Percentiles rank a stretch among this genome's conserved stretches.
Evolutionary conservation across 148 eudicot genomes (phyloP).

Genomic region (Vaccinium macrocarpon): DNA sequence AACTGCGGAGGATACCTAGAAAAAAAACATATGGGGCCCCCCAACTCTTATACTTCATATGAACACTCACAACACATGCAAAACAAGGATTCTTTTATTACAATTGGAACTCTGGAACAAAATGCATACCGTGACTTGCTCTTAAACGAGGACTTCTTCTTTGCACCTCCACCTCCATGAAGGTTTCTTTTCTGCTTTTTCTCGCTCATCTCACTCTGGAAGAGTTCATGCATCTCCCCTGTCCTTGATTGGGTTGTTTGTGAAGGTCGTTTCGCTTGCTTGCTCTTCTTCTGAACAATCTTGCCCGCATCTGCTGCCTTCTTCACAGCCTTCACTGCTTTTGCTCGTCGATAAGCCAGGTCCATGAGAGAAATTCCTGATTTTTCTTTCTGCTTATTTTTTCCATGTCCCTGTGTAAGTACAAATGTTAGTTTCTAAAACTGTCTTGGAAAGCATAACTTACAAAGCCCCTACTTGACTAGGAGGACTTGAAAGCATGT

Average conservation of each 20-base stretch:
- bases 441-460: background rate
- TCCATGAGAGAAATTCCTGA: constrained; percentile 81
- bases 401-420: constrained; percentile 46
- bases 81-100: background rate
- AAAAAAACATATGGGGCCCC: background rate
- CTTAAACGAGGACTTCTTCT: constrained; percentile 79
- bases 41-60: background rate
- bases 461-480: background rate
- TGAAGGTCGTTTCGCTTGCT: constrained; percentile 40
- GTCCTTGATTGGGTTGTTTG: constrained; percentile 51
- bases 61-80: background rate
- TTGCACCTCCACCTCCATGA: constrained; percentile 32
- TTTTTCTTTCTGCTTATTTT: constrained; percentile 53
- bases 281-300: constrained; percentile 37
- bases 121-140: constrained; percentile 86
- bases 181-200: constrained; percentile 51
- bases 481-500: background rate
- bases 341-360: constrained; percentile 79
- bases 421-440: background rate
- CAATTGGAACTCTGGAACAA: constrained; percentile 11
- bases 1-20: background rate
- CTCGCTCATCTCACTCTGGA: constrained; percentile 71
- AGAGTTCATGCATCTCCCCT: constrained; percentile 77
- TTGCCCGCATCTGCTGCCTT: constrained; percentile 71
- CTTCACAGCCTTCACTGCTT: constrained; percentile 69